phyloP scores from a whole-genome alignment of 2,329 filamentous ascomycete genomes.

The Penicillium sp. region DNA sequence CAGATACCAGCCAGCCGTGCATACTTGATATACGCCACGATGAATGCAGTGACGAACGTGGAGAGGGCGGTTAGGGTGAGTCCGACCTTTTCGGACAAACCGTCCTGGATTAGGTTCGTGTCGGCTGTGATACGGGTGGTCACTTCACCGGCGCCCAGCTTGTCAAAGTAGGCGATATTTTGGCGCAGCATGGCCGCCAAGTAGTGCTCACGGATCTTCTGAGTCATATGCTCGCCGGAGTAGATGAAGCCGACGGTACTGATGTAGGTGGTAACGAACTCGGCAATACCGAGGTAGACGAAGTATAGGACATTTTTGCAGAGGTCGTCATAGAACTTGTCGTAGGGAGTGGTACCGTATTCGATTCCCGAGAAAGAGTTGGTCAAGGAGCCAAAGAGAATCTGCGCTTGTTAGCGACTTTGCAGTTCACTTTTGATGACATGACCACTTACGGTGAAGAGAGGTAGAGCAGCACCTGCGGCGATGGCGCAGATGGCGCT shows the following conservation, averaged over 20 bases:
- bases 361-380: constrained; percentile 66
- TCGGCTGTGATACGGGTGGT: constrained; percentile 92
- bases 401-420: constrained; percentile 24
- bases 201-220: constrained; percentile 77
- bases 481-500: constrained; percentile 62
- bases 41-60: constrained; percentile 81
- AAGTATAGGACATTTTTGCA: constrained; percentile 70
- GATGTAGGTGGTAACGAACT: constrained; percentile 73
- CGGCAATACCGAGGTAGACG: constrained; percentile 74
- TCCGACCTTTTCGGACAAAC: constrained; percentile 83
- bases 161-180: constrained; percentile 91
- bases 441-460: constrained; percentile 62
- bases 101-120: constrained; percentile 88
- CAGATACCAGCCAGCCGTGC: constrained; percentile 93
- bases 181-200: constrained; percentile 77
- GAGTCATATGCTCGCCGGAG: constrained; percentile 71
- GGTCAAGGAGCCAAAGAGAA: constrained; percentile 71
- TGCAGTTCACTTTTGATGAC: background rate
- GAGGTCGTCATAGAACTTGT: constrained; percentile 59
- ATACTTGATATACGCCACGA: constrained; percentile 85
- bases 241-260: constrained; percentile 88
- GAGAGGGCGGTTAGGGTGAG: constrained; percentile 71
- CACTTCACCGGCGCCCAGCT: constrained; percentile 85
- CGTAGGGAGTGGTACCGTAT: constrained; percentile 44
- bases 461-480: constrained; percentile 68